phyloP scores from a whole-genome alignment of 2,329 filamentous ascomycete genomes.

The Neopestalotiopsis sp. region DNA sequence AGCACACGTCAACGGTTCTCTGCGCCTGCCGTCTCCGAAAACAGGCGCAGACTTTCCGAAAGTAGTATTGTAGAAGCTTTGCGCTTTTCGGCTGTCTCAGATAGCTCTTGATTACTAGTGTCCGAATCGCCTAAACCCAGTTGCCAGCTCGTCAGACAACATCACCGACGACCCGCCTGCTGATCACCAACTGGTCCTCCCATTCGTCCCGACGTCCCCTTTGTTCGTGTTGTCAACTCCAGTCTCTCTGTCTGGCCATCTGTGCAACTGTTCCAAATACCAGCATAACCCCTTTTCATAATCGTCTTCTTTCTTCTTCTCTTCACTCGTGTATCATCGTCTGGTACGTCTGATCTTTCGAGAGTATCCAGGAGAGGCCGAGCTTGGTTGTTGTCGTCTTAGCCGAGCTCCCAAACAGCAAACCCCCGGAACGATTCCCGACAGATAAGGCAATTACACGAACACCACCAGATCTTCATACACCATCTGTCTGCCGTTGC shows the following conservation, averaged over 20 bases:
- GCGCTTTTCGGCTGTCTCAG: constrained; percentile 8
- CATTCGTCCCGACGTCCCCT: constrained; percentile 9
- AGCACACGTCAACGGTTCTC: background rate
- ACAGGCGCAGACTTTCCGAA: background rate
- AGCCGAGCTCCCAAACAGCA: constrained; percentile 7
- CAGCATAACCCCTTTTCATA: constrained; percentile 1
- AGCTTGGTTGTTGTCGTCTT: constrained; percentile 11
- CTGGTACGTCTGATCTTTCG: constrained; percentile 27
- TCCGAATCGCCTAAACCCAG: constrained; percentile 10
- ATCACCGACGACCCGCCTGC: constrained; percentile 4
- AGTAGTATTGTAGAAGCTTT: background rate
- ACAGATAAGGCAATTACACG: constrained; percentile 7
- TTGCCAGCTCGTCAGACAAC: constrained; percentile 13
- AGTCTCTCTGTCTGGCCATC: background rate
- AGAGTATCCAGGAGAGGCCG: constrained; percentile 25
- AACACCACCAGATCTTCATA: background rate
- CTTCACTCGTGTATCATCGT: constrained; percentile 32
- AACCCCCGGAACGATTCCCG: background rate
- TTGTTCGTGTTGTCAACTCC: constrained; percentile 4
- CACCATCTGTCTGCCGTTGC: background rate
- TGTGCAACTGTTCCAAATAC: background rate
- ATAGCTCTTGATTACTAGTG: constrained; percentile 1
- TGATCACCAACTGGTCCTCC: constrained; percentile 13
- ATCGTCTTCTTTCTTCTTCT: constrained; percentile 29
- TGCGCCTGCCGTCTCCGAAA: background rate